Conservation (phyloP, 129 eudicot species). For the Flaveria bidentis region DNA sequence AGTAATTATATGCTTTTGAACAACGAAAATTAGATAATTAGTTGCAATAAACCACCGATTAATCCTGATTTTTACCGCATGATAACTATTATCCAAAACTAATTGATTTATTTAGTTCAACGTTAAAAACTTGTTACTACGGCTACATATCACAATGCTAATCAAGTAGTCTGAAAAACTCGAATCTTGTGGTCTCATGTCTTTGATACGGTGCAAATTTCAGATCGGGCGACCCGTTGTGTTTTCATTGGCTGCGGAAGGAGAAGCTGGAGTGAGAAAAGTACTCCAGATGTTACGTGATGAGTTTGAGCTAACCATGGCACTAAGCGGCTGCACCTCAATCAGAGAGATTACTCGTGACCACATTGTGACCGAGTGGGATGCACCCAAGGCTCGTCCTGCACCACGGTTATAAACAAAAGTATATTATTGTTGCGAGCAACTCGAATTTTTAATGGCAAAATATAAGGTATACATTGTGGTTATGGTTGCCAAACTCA, state of each 20-base stretch:
- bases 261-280: slow-evolving; percentile 88
- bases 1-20: no score
- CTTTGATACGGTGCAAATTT: background rate
- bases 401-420: slow-evolving; percentile 55
- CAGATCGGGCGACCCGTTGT: slow-evolving; percentile 89
- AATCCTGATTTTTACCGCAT: no score
- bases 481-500: slow-evolving; percentile 32
- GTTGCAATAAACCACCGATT: no score
- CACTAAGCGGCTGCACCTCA: slow-evolving; percentile 82
- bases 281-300: slow-evolving; percentile 90
- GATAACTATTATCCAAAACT: no score
- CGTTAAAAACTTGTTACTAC: no score
- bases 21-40: no score
- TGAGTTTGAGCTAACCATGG: slow-evolving; percentile 95
- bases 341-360: slow-evolving; percentile 71
- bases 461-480: slow-evolving; percentile 32
- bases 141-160: no score
- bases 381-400: slow-evolving; percentile 58
- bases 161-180: background rate
- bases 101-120: no score
- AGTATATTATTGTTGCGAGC: slow-evolving; percentile 5
- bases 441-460: slow-evolving; percentile 11
- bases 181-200: background rate
- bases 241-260: slow-evolving; percentile 90
- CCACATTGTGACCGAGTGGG: slow-evolving; percentile 89